phyloP scores from a whole-genome alignment of 805 yeast genomes.

The Diddensiella santjacobensis region DNA sequence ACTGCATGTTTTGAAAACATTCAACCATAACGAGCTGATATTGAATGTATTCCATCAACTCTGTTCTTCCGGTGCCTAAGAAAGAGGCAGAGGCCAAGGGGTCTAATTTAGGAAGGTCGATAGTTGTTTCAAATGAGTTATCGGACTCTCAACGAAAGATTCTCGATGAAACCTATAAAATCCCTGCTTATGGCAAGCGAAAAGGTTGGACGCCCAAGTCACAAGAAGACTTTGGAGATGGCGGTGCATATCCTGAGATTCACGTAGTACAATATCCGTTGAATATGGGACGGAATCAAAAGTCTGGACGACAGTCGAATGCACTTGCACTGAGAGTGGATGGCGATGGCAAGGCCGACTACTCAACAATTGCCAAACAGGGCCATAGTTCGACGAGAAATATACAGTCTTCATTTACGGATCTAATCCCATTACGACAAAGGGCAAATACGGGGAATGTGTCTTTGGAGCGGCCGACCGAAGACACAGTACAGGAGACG shows the following conservation, averaged over 20 bases:
- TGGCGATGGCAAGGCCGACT: conserved; percentile 31
- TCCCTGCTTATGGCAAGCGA: conserved; percentile 28
- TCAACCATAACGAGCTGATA: too few species aligned
- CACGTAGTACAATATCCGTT: conserved; percentile 34
- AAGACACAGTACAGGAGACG: conserved; percentile 44
- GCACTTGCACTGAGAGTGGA: conserved; percentile 31
- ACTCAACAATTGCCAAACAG: conserved; percentile 32
- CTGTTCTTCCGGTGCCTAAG: conserved; percentile 18
- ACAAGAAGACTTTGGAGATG: conserved; percentile 32
- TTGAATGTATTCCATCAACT: conserved; percentile 16
- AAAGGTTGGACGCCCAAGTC: conserved; percentile 29
- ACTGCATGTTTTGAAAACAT: too few species aligned
- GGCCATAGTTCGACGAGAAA: conserved; percentile 31
- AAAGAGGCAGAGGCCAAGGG: background rate
- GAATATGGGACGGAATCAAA: conserved; percentile 27
- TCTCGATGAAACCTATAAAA: background rate
- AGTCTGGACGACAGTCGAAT: conserved; percentile 16
- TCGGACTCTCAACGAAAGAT: conserved; percentile 4
- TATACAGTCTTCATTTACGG: conserved; percentile 49
- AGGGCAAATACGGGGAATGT: conserved; percentile 38
- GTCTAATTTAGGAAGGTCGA: background rate
- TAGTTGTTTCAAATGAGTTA: conserved; percentile 1
- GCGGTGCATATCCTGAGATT: conserved; percentile 36
- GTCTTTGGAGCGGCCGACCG: conserved; percentile 43
- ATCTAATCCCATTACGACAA: conserved; percentile 59